These are phyloP conservation scores for Mortierella sp. DNA, from an alignment of 371 early-diverging fungal genomes.

Conservation along the genomic window DNA sequence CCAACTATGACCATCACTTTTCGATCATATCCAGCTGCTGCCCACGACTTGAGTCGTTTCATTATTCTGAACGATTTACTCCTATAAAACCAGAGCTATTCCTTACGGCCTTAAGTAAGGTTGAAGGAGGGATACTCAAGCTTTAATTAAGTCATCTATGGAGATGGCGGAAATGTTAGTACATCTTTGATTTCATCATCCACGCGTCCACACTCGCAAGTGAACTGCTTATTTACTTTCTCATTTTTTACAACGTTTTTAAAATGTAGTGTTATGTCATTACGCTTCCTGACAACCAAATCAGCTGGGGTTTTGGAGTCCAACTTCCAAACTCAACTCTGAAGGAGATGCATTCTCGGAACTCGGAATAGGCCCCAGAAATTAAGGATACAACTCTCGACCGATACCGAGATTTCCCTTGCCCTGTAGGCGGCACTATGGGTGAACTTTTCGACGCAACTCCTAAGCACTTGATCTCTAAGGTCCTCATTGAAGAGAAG, in stretches of 20 bases:
- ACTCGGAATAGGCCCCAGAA: too few species aligned
- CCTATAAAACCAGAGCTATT: not conserved
- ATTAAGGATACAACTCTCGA: too few species aligned
- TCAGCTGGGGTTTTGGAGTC: not conserved
- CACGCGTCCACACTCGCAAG: not conserved
- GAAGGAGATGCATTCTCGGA: too few species aligned
- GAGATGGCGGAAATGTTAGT: not conserved
- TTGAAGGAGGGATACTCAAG: conserved; percentile 5
- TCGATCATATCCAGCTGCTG: not conserved
- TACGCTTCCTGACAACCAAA: not conserved
- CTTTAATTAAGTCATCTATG: not conserved
- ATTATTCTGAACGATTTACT: not conserved
- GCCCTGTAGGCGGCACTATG: too few species aligned
- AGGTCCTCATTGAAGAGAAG: conserved; percentile 23
- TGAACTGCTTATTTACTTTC: not conserved
- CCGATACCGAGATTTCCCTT: too few species aligned
- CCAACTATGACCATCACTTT: too few species aligned
- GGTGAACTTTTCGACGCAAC: too few species aligned
- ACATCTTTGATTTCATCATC: not conserved
- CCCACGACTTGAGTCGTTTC: not conserved
- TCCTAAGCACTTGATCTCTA: not conserved
- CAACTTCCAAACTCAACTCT: too few species aligned
- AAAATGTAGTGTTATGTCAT: not conserved
- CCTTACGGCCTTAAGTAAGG: too few species aligned
- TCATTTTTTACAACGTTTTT: not conserved